A percentile compares a stretch with the other conserved stretches of the same genome.
Evolutionary conservation across 2,329 filamentous ascomycete species (phyloP).

Genomic region (Monilinia fructicola): DNA sequence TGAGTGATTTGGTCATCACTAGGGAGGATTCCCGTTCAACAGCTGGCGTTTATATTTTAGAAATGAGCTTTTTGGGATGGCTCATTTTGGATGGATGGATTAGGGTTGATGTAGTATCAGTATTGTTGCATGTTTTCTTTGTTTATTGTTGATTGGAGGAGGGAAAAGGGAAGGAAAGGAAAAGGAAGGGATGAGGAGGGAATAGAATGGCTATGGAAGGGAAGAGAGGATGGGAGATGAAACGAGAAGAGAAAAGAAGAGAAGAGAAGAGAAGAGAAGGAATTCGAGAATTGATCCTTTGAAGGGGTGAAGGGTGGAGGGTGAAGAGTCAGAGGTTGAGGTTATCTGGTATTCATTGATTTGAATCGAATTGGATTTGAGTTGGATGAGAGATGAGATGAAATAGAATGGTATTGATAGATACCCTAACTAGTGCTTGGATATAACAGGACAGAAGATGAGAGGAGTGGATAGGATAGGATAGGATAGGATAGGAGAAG

Average conservation of each 20-base stretch:
- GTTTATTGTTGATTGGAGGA: constrained; percentile 2
- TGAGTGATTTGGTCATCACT: constrained; percentile 3
- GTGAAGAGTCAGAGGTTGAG: background rate
- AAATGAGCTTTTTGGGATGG: background rate
- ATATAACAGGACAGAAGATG: background rate
- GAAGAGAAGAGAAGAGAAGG: background rate
- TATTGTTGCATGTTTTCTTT: background rate
- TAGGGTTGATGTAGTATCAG: background rate
- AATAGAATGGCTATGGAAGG: background rate
- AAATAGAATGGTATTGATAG: background rate
- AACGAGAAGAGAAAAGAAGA: background rate
- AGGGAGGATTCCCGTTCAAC: background rate
- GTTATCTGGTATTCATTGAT: background rate
- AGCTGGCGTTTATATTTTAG: constrained; percentile 15
- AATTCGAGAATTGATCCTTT: background rate
- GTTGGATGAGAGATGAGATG: background rate
- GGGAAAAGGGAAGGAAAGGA: background rate
- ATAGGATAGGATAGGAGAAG: background rate
- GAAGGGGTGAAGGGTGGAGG: no score
- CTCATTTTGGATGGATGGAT: no score
- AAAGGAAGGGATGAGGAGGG: background rate
- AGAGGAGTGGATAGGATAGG: background rate
- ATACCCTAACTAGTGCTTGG: constrained; percentile 3
- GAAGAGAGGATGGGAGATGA: no score
- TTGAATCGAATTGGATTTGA: background rate